These are phyloP conservation scores for Penicillium macrosclerotiorum DNA, from an alignment of 495 filamentous ascomycete genomes.

Conservation along the genomic window DNA sequence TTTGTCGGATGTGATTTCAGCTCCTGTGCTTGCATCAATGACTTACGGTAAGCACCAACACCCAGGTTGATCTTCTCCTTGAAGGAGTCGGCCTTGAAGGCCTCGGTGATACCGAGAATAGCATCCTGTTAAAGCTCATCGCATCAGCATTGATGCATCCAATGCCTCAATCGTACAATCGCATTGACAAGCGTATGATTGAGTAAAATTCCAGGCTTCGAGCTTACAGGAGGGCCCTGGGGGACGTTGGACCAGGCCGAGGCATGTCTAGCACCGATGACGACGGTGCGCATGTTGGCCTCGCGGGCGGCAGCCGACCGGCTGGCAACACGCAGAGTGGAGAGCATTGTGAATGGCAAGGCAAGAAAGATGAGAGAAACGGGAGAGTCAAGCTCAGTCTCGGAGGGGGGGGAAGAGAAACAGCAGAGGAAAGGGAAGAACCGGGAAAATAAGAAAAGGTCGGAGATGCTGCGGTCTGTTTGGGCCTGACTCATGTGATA, in stretches of 20 bases:
- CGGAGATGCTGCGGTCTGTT: conserved; percentile 33
- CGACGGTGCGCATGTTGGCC: conserved; percentile 45
- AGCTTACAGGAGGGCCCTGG: conserved; percentile 88
- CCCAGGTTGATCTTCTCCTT: conserved; percentile 96
- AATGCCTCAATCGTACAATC: conserved; percentile 1
- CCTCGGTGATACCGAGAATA: conserved; percentile 96
- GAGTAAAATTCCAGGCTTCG: not conserved
- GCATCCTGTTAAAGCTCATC: conserved; percentile 53
- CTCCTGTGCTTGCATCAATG: not conserved
- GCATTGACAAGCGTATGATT: not conserved
- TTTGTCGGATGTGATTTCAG: not conserved
- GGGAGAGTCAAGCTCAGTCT: conserved; percentile 13
- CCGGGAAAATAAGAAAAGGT: conserved; percentile 29
- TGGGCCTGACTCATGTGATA: conserved; percentile 44
- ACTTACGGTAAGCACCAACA: conserved; percentile 57
- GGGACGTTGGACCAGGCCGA: conserved; percentile 88
- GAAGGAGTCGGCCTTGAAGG: conserved; percentile 94
- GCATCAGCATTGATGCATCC: conserved; percentile 32
- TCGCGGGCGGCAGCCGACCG: conserved; percentile 51
- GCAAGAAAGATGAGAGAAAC: conserved; percentile 10
- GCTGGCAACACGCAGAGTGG: conserved; percentile 54
- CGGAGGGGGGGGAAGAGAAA: conserved; percentile 18
- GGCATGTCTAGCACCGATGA: conserved; percentile 60
- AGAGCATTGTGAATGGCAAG: conserved; percentile 46
- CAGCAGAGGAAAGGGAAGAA: conserved; percentile 20